Percentiles rank a stretch among this genome's conserved stretches.
phyloP scores from a whole-genome alignment of 73 alveolate species.

The Paramecium tetraurelia region DNA sequence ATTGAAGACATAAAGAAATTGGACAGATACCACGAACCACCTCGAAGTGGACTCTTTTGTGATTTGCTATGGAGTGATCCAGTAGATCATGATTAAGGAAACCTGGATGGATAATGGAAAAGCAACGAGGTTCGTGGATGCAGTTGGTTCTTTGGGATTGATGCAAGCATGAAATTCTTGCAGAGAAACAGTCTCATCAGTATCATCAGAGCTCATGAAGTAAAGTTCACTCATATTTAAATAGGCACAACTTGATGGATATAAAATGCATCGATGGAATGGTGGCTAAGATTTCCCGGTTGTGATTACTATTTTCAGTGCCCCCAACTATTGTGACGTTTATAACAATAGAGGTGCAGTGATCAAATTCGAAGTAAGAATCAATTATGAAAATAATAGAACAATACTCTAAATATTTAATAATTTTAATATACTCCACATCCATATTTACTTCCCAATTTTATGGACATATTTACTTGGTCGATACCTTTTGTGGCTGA shows the following conservation, averaged over 20 bases:
- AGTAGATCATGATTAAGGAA: slow-evolving; percentile 81
- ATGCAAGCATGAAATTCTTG: slow-evolving; percentile 76
- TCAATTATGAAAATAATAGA: background rate
- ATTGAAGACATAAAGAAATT: slow-evolving; percentile 78
- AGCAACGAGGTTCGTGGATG: slow-evolving; percentile 82
- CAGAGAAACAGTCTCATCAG: slow-evolving; percentile 74
- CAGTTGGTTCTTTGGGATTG: slow-evolving; percentile 79
- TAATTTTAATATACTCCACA: slow-evolving; percentile 90
- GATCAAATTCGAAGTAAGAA: slow-evolving; percentile 75
- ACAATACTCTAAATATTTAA: slow-evolving; percentile 87
- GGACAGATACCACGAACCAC: slow-evolving; percentile 80
- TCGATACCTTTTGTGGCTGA: slow-evolving; percentile 90
- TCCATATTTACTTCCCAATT: slow-evolving; percentile 90
- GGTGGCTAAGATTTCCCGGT: slow-evolving; percentile 89
- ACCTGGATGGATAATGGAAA: slow-evolving; percentile 62
- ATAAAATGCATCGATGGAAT: slow-evolving; percentile 96
- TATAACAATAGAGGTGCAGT: slow-evolving; percentile 94
- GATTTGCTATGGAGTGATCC: slow-evolving; percentile 90
- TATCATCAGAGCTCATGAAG: slow-evolving; percentile 92
- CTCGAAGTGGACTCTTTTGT: slow-evolving; percentile 80
- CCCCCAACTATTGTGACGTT: slow-evolving; percentile 97
- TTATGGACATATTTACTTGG: slow-evolving; percentile 91
- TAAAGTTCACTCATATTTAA: background rate
- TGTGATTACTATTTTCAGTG: slow-evolving; percentile 90
- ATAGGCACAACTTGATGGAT: slow-evolving; percentile 89